A percentile compares a stretch with the other conserved stretches of the same genome.
Conservation (phyloP, 768 basidiomycete species). For the Botryobasidium botryosum region DNA sequence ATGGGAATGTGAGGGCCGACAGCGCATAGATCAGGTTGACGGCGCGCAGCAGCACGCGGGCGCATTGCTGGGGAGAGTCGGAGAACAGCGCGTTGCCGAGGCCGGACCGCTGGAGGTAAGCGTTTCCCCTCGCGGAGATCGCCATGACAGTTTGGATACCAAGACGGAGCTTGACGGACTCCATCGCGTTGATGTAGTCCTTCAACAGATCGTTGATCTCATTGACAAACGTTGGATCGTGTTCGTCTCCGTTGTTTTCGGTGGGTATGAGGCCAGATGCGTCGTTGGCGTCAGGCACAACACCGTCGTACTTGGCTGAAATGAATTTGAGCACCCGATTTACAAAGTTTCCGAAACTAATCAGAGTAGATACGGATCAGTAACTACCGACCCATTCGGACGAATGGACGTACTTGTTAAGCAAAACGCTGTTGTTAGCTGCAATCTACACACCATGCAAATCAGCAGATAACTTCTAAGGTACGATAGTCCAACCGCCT, state of each 20-base stretch:
- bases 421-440: slow-evolving; percentile 80
- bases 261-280: slow-evolving; percentile 49
- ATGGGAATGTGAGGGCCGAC: slow-evolving; percentile 75
- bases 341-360: slow-evolving; percentile 91
- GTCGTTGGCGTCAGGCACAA: slow-evolving; percentile 67
- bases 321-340: slow-evolving; percentile 91
- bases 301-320: slow-evolving; percentile 60
- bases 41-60: slow-evolving; percentile 76
- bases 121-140: slow-evolving; percentile 77
- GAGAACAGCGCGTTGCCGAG: slow-evolving; percentile 80
- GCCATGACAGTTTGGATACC: slow-evolving; percentile 83
- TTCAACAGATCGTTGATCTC: slow-evolving; percentile 64
- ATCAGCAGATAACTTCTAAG: background rate
- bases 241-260: slow-evolving; percentile 45
- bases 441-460: slow-evolving; percentile 37
- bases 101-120: slow-evolving; percentile 83
- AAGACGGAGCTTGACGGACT: slow-evolving; percentile 72
- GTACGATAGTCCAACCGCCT: slow-evolving; percentile 17
- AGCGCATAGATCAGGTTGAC: slow-evolving; percentile 87
- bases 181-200: slow-evolving; percentile 77
- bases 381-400: background rate
- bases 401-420: slow-evolving; percentile 59
- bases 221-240: slow-evolving; percentile 46
- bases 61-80: slow-evolving; percentile 69
- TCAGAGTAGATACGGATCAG: background rate